Conservation (phyloP, 345 rosid genomes). For the Gossypium ekmanianum region DNA sequence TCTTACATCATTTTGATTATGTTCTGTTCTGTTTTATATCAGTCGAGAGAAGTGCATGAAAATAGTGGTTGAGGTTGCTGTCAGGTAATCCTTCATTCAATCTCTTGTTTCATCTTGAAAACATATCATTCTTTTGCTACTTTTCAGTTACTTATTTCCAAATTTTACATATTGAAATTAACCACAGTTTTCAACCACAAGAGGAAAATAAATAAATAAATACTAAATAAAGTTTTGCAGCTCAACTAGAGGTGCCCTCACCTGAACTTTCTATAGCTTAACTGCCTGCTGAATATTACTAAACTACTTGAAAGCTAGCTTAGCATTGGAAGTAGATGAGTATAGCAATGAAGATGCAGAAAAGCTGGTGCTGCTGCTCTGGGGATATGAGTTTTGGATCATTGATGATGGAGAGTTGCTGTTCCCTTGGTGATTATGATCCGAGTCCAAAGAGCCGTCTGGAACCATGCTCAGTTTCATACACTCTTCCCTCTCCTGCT, state of each 20-base stretch:
- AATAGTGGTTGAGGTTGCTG: not conserved
- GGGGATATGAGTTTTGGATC: constrained; percentile 25
- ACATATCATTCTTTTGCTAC: not conserved
- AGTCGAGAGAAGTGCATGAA: not conserved
- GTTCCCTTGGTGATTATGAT: constrained; percentile 20
- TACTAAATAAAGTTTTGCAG: constrained; percentile 6
- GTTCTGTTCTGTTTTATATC: not conserved
- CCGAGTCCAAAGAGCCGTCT: constrained; percentile 20
- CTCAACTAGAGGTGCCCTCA: constrained; percentile 5
- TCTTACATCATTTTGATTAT: not conserved
- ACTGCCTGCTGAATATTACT: not conserved
- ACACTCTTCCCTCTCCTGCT: constrained; percentile 55
- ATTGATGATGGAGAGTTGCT: constrained; percentile 22
- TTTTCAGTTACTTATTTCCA: constrained; percentile 12
- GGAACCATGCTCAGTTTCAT: constrained; percentile 33
- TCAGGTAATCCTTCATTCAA: not conserved
- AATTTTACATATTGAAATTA: not conserved
- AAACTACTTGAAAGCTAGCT: constrained; percentile 34
- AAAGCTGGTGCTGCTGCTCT: constrained; percentile 55
- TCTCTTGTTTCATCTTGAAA: constrained; percentile 2
- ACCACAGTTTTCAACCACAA: not conserved
- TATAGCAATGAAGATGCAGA: constrained; percentile 54
- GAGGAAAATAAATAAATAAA: not conserved
- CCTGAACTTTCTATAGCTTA: not conserved
- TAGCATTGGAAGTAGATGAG: constrained; percentile 44